Conservation (phyloP, 2,329 filamentous ascomycete genomes). For the Westerdykella aurantiaca region DNA sequence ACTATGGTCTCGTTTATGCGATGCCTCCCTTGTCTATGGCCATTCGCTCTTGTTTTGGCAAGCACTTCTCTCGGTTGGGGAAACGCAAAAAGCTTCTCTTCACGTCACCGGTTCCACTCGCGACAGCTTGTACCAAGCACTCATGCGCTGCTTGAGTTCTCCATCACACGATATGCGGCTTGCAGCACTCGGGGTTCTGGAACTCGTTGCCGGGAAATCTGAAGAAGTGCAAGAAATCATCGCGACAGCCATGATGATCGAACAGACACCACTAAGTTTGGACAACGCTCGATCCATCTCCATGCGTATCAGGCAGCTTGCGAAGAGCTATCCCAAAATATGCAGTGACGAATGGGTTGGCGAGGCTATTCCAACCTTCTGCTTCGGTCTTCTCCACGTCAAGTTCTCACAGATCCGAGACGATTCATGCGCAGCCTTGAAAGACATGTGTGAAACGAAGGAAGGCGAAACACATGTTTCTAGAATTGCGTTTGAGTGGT, state of each 20-base stretch:
- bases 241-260: slow-evolving; percentile 67
- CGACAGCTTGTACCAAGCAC: slow-evolving; percentile 56
- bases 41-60: slow-evolving; percentile 41
- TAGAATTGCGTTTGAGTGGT: slow-evolving; percentile 71
- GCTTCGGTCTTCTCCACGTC: slow-evolving; percentile 84
- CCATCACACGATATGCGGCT: slow-evolving; percentile 70
- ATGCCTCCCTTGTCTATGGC: slow-evolving; percentile 61
- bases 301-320: slow-evolving; percentile 80
- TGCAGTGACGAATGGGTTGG: slow-evolving; percentile 59
- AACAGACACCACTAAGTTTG: slow-evolving; percentile 71
- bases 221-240: slow-evolving; percentile 51
- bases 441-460: slow-evolving; percentile 65
- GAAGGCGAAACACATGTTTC: slow-evolving; percentile 68
- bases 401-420: slow-evolving; percentile 84
- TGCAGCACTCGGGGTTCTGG: slow-evolving; percentile 66
- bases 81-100: slow-evolving; percentile 53
- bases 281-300: slow-evolving; percentile 71
- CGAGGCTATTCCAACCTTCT: slow-evolving; percentile 69
- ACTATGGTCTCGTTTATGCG: slow-evolving; percentile 61
- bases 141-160: slow-evolving; percentile 69
- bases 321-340: slow-evolving; percentile 55
- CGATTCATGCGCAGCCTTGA: slow-evolving; percentile 69
- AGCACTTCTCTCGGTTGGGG: slow-evolving; percentile 51
- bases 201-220: slow-evolving; percentile 48
- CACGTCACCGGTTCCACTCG: slow-evolving; percentile 51